These are phyloP conservation scores for Ogataea haglerorum DNA, from an alignment of 805 yeast genomes.

Conservation along the genomic window DNA sequence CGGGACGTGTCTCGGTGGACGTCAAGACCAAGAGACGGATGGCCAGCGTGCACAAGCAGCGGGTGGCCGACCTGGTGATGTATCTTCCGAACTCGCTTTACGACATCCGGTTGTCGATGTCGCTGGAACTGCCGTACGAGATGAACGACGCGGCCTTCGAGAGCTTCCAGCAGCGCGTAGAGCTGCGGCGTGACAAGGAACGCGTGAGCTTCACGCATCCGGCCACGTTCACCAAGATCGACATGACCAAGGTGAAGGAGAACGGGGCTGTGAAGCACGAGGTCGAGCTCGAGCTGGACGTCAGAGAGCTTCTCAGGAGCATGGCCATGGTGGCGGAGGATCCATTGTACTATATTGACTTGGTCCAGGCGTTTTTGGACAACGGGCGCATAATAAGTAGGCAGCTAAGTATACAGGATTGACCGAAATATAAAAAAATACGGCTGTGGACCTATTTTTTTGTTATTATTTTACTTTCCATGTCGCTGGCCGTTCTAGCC, in stretches of 20 bases:
- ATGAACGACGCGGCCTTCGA: constrained; percentile 50
- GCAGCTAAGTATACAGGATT: constrained; percentile 28
- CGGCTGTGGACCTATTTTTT: constrained; percentile 2
- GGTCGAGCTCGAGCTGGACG: constrained; percentile 35
- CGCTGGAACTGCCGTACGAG: constrained; percentile 71
- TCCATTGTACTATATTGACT: constrained; percentile 41
- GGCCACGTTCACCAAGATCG: constrained; percentile 71
- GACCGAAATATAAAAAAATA: constrained; percentile 3
- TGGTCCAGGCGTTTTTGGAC: constrained; percentile 44
- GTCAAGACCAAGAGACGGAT: constrained; percentile 62
- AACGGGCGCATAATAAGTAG: constrained; percentile 38
- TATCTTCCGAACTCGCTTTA: constrained; percentile 73
- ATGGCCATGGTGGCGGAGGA: constrained; percentile 34
- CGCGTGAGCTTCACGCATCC: constrained; percentile 69
- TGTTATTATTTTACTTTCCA: not conserved
- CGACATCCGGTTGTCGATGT: constrained; percentile 73
- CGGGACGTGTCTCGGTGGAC: constrained; percentile 65
- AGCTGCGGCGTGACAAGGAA: constrained; percentile 63
- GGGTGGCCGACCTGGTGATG: constrained; percentile 69
- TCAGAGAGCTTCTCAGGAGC: constrained; percentile 30
- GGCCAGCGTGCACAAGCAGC: constrained; percentile 67
- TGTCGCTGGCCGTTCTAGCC: constrained; percentile 2
- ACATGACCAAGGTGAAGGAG: constrained; percentile 58
- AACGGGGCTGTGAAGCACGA: constrained; percentile 30
- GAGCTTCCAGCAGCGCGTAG: constrained; percentile 46